A percentile compares a stretch with the other conserved stretches of the same genome.
These are phyloP conservation scores for Yamadazyma scolyti DNA, from an alignment of 805 yeast genomes.

Conservation along the genomic window DNA sequence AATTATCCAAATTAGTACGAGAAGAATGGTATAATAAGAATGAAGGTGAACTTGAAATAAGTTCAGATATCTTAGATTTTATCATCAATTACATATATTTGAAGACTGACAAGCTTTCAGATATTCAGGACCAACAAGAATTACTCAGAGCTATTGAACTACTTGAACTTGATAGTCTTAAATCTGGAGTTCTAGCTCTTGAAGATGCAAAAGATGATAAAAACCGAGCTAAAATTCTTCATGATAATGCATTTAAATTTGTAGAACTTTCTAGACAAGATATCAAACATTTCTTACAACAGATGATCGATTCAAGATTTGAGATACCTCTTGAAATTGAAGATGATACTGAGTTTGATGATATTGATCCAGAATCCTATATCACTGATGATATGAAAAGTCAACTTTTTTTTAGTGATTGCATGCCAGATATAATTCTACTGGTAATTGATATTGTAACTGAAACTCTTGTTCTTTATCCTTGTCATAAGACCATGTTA, in stretches of 20 bases:
- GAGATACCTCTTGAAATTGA: constrained; percentile 10
- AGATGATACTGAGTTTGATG: constrained; percentile 29
- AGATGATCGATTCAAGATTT: constrained; percentile 18
- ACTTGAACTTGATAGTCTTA: constrained; percentile 33
- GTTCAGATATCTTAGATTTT: constrained; percentile 17
- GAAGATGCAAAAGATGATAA: constrained; percentile 17
- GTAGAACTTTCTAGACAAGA: constrained; percentile 34
- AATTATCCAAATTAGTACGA: constrained; percentile 17
- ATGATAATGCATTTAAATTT: constrained; percentile 26
- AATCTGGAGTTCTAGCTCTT: constrained; percentile 27
- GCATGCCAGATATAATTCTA: constrained; percentile 48
- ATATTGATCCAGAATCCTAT: constrained; percentile 16
- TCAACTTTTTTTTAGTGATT: constrained; percentile 16
- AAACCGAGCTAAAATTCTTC: constrained; percentile 24
- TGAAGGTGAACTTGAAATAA: constrained; percentile 12
- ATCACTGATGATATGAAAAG: constrained; percentile 18
- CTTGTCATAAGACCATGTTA: constrained; percentile 61
- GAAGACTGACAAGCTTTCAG: constrained; percentile 27
- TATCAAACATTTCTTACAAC: constrained; percentile 24
- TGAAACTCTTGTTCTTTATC: constrained; percentile 42
- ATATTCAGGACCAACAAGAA: constrained; percentile 2
- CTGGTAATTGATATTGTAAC: constrained; percentile 26
- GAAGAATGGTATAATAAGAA: constrained; percentile 8
- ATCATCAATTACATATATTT: constrained; percentile 29
- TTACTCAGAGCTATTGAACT: constrained; percentile 22